phyloP scores from a whole-genome alignment of 1,139 yeast species.

The Pichia sp. region DNA sequence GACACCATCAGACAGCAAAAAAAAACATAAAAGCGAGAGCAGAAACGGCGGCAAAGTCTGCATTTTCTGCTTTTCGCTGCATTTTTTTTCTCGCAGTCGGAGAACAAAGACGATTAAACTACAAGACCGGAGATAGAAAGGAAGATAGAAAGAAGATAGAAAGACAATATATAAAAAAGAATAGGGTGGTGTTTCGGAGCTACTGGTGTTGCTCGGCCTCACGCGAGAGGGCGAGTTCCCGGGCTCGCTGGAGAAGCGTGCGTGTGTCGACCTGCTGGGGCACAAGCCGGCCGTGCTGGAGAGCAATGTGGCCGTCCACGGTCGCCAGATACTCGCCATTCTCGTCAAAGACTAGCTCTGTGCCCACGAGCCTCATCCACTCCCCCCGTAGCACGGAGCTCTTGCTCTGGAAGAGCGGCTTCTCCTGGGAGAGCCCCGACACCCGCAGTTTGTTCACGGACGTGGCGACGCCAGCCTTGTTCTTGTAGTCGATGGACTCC shows the following conservation, averaged over 20 bases:
- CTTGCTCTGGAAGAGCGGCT: conserved; percentile 53
- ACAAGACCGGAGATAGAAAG: no score
- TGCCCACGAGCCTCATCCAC: conserved; percentile 80
- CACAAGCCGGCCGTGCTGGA: conserved; percentile 30
- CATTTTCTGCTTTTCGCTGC: no score
- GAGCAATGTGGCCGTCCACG: conserved; percentile 28
- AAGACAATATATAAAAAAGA: no score
- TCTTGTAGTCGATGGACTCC: conserved; percentile 20
- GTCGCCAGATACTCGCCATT: conserved; percentile 45
- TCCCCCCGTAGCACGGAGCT: conserved; percentile 62
- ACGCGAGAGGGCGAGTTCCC: conserved; percentile 19
- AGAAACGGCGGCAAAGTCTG: no score
- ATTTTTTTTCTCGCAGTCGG: no score
- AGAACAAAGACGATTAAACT: no score
- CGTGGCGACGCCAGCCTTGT: conserved; percentile 17
- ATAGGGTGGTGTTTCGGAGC: neutral
- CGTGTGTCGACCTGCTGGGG: conserved; percentile 20
- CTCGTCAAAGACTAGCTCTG: conserved; percentile 65
- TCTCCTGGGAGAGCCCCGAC: conserved; percentile 47
- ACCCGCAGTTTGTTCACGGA: conserved; percentile 42
- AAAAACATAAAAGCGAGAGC: no score
- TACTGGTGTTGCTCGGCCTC: neutral
- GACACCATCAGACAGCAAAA: no score
- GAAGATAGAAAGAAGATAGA: no score
- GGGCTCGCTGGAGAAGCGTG: conserved; percentile 23